These are phyloP conservation scores for Rhodotorula sp. DNA, from an alignment of 1,284 basidiomycete species.

Conservation along the genomic window DNA sequence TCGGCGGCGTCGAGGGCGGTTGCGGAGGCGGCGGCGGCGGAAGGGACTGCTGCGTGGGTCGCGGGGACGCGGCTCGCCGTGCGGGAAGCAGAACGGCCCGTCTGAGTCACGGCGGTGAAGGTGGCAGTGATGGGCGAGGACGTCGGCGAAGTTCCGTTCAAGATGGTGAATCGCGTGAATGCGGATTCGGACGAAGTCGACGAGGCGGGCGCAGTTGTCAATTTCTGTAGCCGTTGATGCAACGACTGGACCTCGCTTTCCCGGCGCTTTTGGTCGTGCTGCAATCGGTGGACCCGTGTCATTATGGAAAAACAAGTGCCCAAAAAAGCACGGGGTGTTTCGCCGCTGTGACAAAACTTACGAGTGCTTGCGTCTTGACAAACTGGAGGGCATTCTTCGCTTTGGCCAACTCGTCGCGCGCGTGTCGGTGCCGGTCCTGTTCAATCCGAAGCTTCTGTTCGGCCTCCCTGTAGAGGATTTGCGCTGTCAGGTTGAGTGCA, in stretches of 20 bases:
- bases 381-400: constrained; percentile 30
- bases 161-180: constrained; percentile 10
- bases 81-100: not conserved
- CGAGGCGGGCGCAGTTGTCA: constrained; percentile 22
- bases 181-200: not conserved
- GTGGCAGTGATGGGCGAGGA: constrained; percentile 1
- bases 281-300: not conserved
- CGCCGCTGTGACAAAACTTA: not conserved
- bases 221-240: constrained; percentile 25
- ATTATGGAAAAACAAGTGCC: no score
- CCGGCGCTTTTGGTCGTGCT: constrained; percentile 40
- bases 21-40: not conserved
- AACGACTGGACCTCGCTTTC: constrained; percentile 26
- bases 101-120: not conserved
- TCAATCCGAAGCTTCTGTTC: constrained; percentile 17
- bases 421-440: constrained; percentile 19
- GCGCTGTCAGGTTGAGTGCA: not conserved
- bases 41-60: not conserved
- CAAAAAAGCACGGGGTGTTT: no score
- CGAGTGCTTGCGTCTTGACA: constrained; percentile 33
- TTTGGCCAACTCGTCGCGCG: constrained; percentile 30
- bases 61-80: not conserved
- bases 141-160: constrained; percentile 6
- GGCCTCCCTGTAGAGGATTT: constrained; percentile 3
- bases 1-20: constrained; percentile 18